phyloP scores from a whole-genome alignment of 176 grass and related monocot genomes.

The Aegilops speltoides region DNA sequence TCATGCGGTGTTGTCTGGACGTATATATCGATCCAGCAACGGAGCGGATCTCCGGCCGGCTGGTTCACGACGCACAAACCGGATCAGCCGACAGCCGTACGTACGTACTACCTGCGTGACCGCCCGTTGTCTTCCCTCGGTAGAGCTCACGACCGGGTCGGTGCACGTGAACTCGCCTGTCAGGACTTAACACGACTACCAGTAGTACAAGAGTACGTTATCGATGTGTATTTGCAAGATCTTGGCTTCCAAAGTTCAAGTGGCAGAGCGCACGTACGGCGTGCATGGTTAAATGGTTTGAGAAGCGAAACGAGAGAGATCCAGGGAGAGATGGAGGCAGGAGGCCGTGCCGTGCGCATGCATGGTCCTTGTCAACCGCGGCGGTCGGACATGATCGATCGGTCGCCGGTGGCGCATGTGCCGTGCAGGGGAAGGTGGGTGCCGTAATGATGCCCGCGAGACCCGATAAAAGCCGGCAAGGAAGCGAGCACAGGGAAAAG shows the following conservation, averaged over 20 bases:
- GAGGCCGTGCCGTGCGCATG: not conserved
- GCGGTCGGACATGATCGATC: not conserved
- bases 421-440: not conserved
- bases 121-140: not conserved
- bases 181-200: not conserved
- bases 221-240: too few species aligned
- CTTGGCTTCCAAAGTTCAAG: not conserved
- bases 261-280: not conserved
- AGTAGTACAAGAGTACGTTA: too few species aligned
- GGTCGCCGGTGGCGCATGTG: not conserved
- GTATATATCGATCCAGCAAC: not conserved
- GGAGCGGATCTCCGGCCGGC: not conserved
- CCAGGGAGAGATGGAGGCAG: too few species aligned
- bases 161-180: not conserved
- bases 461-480: constrained; percentile 5
- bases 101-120: too few species aligned
- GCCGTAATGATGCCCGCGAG: constrained; percentile 17
- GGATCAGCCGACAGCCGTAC: constrained; percentile 1
- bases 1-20: not conserved
- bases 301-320: not conserved
- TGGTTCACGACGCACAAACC: not conserved
- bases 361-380: constrained; percentile 1
- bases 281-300: not conserved
- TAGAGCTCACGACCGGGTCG: not conserved
- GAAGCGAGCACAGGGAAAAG: not conserved